phyloP scores from a whole-genome alignment of 1,284 basidiomycete genomes.

The Phlebopus sp. region DNA sequence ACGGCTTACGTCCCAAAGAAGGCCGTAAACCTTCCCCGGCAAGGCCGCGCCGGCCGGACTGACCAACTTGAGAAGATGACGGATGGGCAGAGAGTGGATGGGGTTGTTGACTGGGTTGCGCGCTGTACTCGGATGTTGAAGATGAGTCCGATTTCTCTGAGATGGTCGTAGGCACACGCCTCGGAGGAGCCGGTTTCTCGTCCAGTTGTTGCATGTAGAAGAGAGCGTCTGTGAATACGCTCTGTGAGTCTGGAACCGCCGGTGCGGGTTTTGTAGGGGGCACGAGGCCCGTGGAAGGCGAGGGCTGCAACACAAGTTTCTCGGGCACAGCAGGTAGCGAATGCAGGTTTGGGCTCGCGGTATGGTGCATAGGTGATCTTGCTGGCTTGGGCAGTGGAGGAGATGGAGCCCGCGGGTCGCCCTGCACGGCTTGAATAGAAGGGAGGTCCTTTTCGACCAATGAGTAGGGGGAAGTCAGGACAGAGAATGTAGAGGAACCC shows the following conservation, averaged over 20 bases:
- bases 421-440: conserved; percentile 31
- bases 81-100: conserved; percentile 15
- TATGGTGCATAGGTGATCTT: conserved; percentile 15
- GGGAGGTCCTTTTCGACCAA: conserved; percentile 33
- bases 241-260: conserved; percentile 27
- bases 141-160: conserved; percentile 31
- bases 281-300: conserved; percentile 5
- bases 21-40: conserved; percentile 33
- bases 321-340: conserved; percentile 30
- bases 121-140: conserved; percentile 32
- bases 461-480: conserved; percentile 46
- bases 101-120: conserved; percentile 9
- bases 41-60: conserved; percentile 35
- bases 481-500: conserved; percentile 37
- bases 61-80: conserved; percentile 15
- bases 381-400: conserved; percentile 4
- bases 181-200: conserved; percentile 28
- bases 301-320: conserved; percentile 12
- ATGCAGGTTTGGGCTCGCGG: conserved; percentile 2
- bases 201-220: conserved; percentile 67
- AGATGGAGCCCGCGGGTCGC: conserved; percentile 5
- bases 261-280: conserved; percentile 16
- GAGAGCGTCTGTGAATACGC: conserved; percentile 57
- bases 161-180: conserved; percentile 42
- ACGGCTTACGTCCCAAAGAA: conserved; percentile 68